These are phyloP conservation scores for Solanum etuberosum DNA, from an alignment of 257 asterid species.

Conservation along the genomic window DNA sequence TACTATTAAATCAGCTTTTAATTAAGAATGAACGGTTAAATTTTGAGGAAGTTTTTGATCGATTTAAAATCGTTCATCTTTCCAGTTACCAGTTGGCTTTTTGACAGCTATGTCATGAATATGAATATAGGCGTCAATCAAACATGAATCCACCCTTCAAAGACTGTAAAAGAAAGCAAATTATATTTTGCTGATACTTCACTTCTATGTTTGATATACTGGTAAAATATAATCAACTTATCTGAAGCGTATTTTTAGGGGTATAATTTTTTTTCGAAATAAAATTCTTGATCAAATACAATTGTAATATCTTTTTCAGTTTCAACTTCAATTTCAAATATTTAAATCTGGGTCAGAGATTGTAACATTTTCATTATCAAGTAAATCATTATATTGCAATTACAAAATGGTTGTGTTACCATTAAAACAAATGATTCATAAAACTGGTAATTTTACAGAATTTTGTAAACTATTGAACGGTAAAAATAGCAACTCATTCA, in stretches of 20 bases:
- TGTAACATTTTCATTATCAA: neutral
- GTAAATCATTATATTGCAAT: neutral
- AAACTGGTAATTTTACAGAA: neutral
- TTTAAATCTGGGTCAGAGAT: neutral
- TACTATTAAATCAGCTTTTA: neutral
- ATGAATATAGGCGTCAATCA: neutral
- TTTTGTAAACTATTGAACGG: neutral
- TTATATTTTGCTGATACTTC: neutral
- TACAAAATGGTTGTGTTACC: neutral
- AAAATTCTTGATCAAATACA: neutral
- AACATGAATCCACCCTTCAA: neutral
- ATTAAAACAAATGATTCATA: neutral
- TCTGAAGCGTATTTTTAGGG: neutral
- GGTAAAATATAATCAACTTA: neutral
- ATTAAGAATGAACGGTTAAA: neutral
- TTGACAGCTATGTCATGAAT: neutral
- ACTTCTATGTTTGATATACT: neutral
- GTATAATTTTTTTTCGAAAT: neutral
- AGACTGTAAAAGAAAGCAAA: neutral
- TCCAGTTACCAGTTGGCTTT: neutral
- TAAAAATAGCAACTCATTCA: neutral
- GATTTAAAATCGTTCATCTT: too few species aligned
- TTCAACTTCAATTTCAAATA: neutral
- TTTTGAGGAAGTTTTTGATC: neutral
- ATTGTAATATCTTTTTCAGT: neutral